phyloP scores from a whole-genome alignment of 345 rosid species.

The Abelmoschus esculentus region DNA sequence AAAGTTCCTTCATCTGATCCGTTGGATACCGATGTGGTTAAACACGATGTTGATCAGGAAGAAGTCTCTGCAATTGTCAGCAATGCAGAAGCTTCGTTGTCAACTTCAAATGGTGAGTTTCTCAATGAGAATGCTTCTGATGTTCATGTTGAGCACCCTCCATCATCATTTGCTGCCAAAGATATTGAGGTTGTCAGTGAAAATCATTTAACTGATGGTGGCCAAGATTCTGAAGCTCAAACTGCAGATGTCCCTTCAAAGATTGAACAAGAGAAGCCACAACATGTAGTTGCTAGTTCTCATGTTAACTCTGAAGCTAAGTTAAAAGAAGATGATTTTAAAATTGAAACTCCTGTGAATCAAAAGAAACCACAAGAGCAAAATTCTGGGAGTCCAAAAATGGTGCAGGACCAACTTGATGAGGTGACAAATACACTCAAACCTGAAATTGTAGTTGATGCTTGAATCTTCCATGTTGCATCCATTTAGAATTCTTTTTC shows the following conservation, averaged over 20 bases:
- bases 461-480: neutral
- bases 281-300: conserved; percentile 30
- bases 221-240: conserved; percentile 16
- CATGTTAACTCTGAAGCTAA: conserved; percentile 27
- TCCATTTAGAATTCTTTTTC: conserved; percentile 10
- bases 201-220: conserved; percentile 31
- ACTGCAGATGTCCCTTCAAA: conserved; percentile 36
- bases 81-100: conserved; percentile 21
- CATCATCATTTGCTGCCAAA: conserved; percentile 36
- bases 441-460: conserved; percentile 10
- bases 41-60: conserved; percentile 29
- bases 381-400: conserved; percentile 35
- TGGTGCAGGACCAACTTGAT: conserved; percentile 79
- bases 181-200: conserved; percentile 37
- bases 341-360: conserved; percentile 31
- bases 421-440: conserved; percentile 47
- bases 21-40: conserved; percentile 22
- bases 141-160: conserved; percentile 27
- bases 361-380: conserved; percentile 37
- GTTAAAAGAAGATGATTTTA: conserved; percentile 30
- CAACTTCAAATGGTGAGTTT: conserved; percentile 34
- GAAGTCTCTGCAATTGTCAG: conserved; percentile 30
- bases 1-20: conserved; percentile 25
- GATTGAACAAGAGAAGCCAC: conserved; percentile 39
- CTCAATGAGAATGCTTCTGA: conserved; percentile 40